Evolutionary conservation across 1,284 basidiomycete species (phyloP), one percentile per base, ranked within the genome.

Genomic region (Hemileccinum hortonii): DNA sequence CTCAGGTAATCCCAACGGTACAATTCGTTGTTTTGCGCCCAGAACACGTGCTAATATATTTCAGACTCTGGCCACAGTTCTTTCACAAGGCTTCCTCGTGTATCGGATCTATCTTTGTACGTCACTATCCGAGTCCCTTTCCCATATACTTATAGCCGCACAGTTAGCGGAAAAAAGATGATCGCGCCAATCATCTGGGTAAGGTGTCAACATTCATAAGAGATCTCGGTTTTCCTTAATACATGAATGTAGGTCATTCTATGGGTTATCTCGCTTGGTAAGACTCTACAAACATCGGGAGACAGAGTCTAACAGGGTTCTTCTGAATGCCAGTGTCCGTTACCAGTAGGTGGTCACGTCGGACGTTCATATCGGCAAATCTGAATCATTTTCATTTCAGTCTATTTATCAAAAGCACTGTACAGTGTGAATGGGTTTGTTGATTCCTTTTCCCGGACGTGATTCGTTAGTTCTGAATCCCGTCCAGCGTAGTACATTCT

Each of bases 381-480:
- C 0, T 37, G 11, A 60, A 9, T 26, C 2, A 32, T 32, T 32
- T 15, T 12, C 6, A 3, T 6, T 9, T 21, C 21, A 61, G 59
- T 49, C n/a, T 61, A 45, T 29, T 3, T 39, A 11, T 14, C 0
- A 14, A 49, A 44, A 11, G 35, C 48, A 1, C 29, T 63, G 29
- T 49, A 52, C 21, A 33, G 8, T 24, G 36, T 26, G 0, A 15
- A 58, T 9, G 43, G 58, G 59, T 60, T 21, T 3, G 54, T 49
- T 48, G 3, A 4, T 19, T 43, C 21, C 15, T 8, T 14, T 24
- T 15, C 29, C 14, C 4, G 3, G 4, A 35, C 7, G 4, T 6
- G 10, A 12, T n/a, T 14, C 10, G 3, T 26, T 16, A 4, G 9
- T 32, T 32, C 30, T 30, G 29, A 30, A 32, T 14, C 30, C 14